Evolutionary conservation across 2,329 filamentous ascomycete species (phyloP).

Genomic region (Aspergillus novoparasiticus): DNA sequence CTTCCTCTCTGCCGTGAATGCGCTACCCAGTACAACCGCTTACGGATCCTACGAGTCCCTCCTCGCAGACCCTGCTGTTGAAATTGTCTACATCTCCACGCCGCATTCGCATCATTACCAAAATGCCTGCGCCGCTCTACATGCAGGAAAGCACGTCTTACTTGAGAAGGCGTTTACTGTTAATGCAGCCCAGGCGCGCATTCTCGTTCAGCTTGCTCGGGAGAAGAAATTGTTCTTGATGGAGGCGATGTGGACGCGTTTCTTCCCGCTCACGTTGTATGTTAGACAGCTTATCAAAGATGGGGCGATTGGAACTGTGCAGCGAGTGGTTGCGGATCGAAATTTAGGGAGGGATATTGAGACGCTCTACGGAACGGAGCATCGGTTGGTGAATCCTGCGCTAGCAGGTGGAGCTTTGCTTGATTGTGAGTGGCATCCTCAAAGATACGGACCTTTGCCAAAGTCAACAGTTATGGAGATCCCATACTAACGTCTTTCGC

Average conservation of each 20-base stretch:
- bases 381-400: constrained; percentile 72
- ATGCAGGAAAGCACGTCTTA: constrained; percentile 77
- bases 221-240: constrained; percentile 72
- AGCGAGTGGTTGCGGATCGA: constrained; percentile 54
- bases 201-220: constrained; percentile 67
- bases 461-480: no score
- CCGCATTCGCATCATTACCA: constrained; percentile 86
- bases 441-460: neutral
- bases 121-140: constrained; percentile 73
- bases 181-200: constrained; percentile 69
- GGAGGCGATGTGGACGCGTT: constrained; percentile 82
- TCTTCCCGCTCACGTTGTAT: constrained; percentile 75
- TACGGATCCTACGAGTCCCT: constrained; percentile 79
- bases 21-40: neutral
- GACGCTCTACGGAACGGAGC: neutral
- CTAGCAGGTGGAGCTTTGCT: constrained; percentile 76
- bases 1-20: neutral
- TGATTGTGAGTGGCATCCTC: constrained; percentile 46
- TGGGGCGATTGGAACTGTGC: constrained; percentile 50
- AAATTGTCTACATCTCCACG: constrained; percentile 81
- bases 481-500: neutral
- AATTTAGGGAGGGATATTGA: constrained; percentile 10
- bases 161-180: constrained; percentile 84
- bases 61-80: constrained; percentile 70
- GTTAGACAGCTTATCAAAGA: constrained; percentile 59